Conservation (phyloP, 2,329 filamentous ascomycete genomes). For the Trichocomaceae sp. region DNA sequence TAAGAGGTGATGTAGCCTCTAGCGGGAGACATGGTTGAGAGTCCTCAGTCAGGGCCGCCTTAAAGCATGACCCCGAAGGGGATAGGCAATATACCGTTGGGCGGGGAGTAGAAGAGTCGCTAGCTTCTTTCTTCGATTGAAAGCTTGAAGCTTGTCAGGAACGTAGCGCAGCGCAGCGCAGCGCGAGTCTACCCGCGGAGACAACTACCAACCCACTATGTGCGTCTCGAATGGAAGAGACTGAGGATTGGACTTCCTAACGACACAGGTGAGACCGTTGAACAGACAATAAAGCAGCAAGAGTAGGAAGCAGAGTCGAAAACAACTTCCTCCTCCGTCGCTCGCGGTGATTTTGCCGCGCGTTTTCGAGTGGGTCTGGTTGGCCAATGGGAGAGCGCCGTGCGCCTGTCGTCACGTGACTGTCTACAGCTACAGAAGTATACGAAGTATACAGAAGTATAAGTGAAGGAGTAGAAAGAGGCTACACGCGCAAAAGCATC, state of each 20-base stretch:
- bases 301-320: not conserved
- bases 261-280: not conserved
- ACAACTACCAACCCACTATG: not conserved
- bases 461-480: not conserved
- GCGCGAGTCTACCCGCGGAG: not conserved
- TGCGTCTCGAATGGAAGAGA: not conserved
- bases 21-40: constrained; percentile 51
- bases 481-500: not conserved
- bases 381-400: not conserved
- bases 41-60: constrained; percentile 22
- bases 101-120: not conserved
- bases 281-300: not conserved
- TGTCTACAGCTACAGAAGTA: not conserved
- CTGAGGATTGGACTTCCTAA: not conserved
- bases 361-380: not conserved
- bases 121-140: constrained; percentile 9
- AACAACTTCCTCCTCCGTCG: constrained; percentile 8
- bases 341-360: not conserved
- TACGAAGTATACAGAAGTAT: not conserved
- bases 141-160: constrained; percentile 7
- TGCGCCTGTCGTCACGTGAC: constrained; percentile 1
- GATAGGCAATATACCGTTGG: constrained; percentile 1
- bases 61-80: constrained; percentile 31
- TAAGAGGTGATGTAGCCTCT: constrained; percentile 89
- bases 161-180: constrained; percentile 3